Percentiles rank a stretch among this genome's conserved stretches.
Evolutionary conservation across 208 protist genomes (phyloP).

Genomic region (Acanthamoeba triangularis): DNA sequence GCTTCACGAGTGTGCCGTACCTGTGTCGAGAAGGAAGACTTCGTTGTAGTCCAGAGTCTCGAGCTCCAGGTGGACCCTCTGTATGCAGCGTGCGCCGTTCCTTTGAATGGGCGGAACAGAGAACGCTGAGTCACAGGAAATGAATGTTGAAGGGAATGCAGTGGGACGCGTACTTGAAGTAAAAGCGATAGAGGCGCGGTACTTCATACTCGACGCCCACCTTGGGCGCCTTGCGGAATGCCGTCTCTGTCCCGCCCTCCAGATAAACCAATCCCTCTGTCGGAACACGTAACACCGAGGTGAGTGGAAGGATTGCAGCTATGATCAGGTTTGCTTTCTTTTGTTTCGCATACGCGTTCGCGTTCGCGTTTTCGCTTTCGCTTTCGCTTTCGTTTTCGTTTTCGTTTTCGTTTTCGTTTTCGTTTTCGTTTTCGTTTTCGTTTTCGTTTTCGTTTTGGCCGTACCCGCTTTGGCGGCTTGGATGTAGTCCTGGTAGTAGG

Average conservation of each 20-base stretch:
- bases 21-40: slow-evolving; percentile 54
- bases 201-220: slow-evolving; percentile 50
- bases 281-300: neutral
- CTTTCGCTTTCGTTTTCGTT: no score
- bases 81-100: slow-evolving; percentile 32
- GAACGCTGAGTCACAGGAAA: neutral
- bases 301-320: neutral
- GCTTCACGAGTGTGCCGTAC: neutral
- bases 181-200: slow-evolving; percentile 58
- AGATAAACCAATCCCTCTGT: slow-evolving; percentile 24
- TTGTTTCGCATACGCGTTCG: no score
- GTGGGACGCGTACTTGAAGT: slow-evolving; percentile 1
- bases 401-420: neutral
- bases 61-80: slow-evolving; percentile 28
- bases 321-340: no score
- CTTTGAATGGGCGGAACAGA: neutral
- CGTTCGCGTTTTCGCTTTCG: neutral
- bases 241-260: slow-evolving; percentile 60
- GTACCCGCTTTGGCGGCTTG: slow-evolving; percentile 36
- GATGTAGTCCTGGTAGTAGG: slow-evolving; percentile 51
- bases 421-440: no score
- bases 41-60: slow-evolving; percentile 52
- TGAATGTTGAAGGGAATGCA: neutral
- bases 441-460: no score
- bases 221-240: slow-evolving; percentile 19